These are phyloP conservation scores for Tolypocladium tropicale DNA, from an alignment of 2,329 filamentous ascomycete species.

Conservation along the genomic window DNA sequence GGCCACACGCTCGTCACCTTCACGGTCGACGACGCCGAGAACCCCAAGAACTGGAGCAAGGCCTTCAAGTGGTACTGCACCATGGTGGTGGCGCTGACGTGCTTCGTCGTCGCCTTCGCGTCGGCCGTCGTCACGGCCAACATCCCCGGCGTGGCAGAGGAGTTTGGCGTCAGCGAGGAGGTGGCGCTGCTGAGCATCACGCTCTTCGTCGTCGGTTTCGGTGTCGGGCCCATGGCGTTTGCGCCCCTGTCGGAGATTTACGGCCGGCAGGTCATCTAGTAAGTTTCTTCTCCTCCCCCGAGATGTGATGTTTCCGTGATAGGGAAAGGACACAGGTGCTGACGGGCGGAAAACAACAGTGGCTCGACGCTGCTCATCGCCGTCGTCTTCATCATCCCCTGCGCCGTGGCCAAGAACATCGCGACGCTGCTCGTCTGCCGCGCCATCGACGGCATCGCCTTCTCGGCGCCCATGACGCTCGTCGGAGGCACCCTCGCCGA, in stretches of 20 bases:
- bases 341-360: slow-evolving; percentile 16
- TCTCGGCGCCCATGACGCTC: slow-evolving; percentile 78
- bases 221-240: slow-evolving; percentile 70
- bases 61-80: slow-evolving; percentile 73
- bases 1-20: slow-evolving; percentile 47
- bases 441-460: slow-evolving; percentile 71
- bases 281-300: slow-evolving; percentile 7
- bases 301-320: not conserved
- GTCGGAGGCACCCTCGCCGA: slow-evolving; percentile 77
- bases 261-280: slow-evolving; percentile 63
- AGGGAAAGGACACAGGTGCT: too few relatives aligned
- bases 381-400: slow-evolving; percentile 71
- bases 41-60: slow-evolving; percentile 81
- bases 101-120: slow-evolving; percentile 62
- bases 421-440: slow-evolving; percentile 66
- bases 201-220: slow-evolving; percentile 74
- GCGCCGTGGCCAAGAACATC: slow-evolving; percentile 67
- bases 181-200: slow-evolving; percentile 63
- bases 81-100: slow-evolving; percentile 70
- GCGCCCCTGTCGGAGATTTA: slow-evolving; percentile 69
- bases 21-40: slow-evolving; percentile 58
- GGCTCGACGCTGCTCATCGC: slow-evolving; percentile 56
- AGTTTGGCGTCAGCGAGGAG: slow-evolving; percentile 61
- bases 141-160: slow-evolving; percentile 49
- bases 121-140: slow-evolving; percentile 73